Base-by-base conservation (phyloP, 192 early-diverging fungal species). In the Diversispora epigaea region DNA sequence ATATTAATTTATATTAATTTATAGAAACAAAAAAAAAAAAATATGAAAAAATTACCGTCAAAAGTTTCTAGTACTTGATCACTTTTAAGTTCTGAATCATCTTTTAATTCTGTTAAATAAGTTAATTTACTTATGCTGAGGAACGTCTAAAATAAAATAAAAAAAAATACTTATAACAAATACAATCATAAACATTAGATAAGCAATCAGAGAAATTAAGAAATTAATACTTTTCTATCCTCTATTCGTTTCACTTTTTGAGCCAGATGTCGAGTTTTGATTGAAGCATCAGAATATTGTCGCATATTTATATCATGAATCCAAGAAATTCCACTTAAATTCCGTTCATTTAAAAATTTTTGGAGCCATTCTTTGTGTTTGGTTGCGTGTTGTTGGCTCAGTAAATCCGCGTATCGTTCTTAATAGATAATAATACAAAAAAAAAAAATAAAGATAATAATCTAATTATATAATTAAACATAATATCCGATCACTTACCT, bases 61-160 rank as follows among this genome's bases (percentile, higher is more conserved):
- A 64, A 8, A 64, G 40, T 64, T 8, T 40, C n/a, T 64, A 19
- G 62, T 45, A 64, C 41, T n/a, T 69, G 47, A 19, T 64, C 62
- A 64, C 43, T 64, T 64, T 54, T 21, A 10, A 40, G 25, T 14
- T 69, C 68, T 0, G 52, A 17, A 52, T 69, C 50, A 19, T 49
- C 46, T 4, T 21, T 43, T 32, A 69, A 32, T 49, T 22, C 21
- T 4, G 68, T 47, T 25, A 69, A 41, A 32, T 52, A 54, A 54
- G 68, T 40, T 17, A 69, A 25, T 11, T 69, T 69, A 43, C 68
- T 69, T 6, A 69, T 69, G 43, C 68, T 69, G 9, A 69, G 68
- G 25, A 69, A 54, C 2, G 68, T 69, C 68, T 69, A 25, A 40
- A 69, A 47, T 52, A 49, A 62, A 15, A 22, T 32, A 32, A 32